A percentile compares a stretch with the other conserved stretches of the same genome.
Conservation (phyloP, 2,329 filamentous ascomycete species). For the Fusarium pseudoanthophilum region DNA sequence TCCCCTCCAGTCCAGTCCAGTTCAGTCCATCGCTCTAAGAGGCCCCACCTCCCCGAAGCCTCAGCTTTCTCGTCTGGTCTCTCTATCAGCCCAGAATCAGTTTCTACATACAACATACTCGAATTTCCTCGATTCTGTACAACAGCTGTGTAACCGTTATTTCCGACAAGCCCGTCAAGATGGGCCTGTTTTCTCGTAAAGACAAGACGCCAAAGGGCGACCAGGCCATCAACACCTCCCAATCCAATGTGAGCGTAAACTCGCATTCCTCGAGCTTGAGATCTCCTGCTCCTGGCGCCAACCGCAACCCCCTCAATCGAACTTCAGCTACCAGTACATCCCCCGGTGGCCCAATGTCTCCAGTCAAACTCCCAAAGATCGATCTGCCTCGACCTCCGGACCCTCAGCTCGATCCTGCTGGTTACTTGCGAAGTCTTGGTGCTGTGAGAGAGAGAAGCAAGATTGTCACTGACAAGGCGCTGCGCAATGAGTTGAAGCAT, state of each 20-base stretch:
- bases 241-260: slow-evolving; percentile 62
- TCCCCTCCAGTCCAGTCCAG: slow-evolving; percentile 35
- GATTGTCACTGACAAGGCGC: slow-evolving; percentile 80
- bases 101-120: slow-evolving; percentile 16
- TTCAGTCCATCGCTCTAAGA: slow-evolving; percentile 17
- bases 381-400: slow-evolving; percentile 87
- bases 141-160: slow-evolving; percentile 14
- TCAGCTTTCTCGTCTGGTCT: slow-evolving; percentile 34
- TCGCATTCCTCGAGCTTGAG: slow-evolving; percentile 60
- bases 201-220: slow-evolving; percentile 60
- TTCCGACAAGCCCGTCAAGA: slow-evolving; percentile 46
- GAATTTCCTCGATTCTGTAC: slow-evolving; percentile 11
- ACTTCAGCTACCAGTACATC: slow-evolving; percentile 61
- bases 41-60: slow-evolving; percentile 39
- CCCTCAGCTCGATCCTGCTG: slow-evolving; percentile 86
- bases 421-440: slow-evolving; percentile 89
- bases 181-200: slow-evolving; percentile 68
- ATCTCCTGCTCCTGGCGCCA: slow-evolving; percentile 37
- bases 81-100: slow-evolving; percentile 38
- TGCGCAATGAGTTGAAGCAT: slow-evolving; percentile 80
- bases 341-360: slow-evolving; percentile 62
- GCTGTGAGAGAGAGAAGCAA: slow-evolving; percentile 84
- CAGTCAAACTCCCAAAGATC: slow-evolving; percentile 73
- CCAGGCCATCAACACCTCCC: slow-evolving; percentile 55
- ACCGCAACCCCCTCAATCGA: slow-evolving; percentile 57